Conservation (phyloP, 345 rosid genomes). For the Pugionium dolabratum region DNA sequence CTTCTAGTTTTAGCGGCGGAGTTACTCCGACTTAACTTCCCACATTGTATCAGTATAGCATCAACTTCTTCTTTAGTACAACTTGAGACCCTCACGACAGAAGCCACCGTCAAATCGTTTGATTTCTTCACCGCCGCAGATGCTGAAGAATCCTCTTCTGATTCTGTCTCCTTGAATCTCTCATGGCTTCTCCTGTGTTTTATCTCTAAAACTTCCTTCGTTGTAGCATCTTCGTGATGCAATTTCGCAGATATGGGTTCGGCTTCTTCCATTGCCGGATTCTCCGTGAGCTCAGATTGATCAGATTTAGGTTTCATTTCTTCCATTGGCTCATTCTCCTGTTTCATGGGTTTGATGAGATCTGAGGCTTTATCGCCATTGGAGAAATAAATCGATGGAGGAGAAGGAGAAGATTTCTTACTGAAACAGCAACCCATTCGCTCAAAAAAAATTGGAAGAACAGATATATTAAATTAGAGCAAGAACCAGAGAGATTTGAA, state of each 20-base stretch:
- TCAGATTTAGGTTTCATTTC: constrained; percentile 2
- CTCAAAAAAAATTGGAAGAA: neutral
- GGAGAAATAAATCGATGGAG: constrained; percentile 21
- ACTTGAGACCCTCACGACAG: constrained; percentile 22
- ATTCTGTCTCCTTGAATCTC: constrained; percentile 37
- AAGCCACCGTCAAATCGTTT: constrained; percentile 19
- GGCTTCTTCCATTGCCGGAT: constrained; percentile 9
- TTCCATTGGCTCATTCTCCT: neutral
- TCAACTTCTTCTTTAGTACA: constrained; percentile 65
- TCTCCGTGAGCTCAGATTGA: constrained; percentile 4
- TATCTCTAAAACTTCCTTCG: constrained; percentile 56
- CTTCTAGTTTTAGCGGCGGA: constrained; percentile 55
- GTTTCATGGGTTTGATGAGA: constrained; percentile 24
- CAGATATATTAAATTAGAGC: neutral
- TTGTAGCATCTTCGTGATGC: constrained; percentile 17
- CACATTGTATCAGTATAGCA: constrained; percentile 90
- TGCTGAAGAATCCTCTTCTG: constrained; percentile 28
- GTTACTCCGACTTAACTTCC: constrained; percentile 77
- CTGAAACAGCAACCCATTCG: constrained; percentile 69
- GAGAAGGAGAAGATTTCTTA: constrained; percentile 46
- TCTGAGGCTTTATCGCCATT: constrained; percentile 13
- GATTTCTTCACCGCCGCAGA: constrained; percentile 25
- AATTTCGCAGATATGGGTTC: constrained; percentile 7
- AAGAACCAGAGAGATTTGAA: neutral
- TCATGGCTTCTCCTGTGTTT: constrained; percentile 85